phyloP scores from a whole-genome alignment of 192 early-diverging fungal species.

The Allomyces macrogynus region DNA sequence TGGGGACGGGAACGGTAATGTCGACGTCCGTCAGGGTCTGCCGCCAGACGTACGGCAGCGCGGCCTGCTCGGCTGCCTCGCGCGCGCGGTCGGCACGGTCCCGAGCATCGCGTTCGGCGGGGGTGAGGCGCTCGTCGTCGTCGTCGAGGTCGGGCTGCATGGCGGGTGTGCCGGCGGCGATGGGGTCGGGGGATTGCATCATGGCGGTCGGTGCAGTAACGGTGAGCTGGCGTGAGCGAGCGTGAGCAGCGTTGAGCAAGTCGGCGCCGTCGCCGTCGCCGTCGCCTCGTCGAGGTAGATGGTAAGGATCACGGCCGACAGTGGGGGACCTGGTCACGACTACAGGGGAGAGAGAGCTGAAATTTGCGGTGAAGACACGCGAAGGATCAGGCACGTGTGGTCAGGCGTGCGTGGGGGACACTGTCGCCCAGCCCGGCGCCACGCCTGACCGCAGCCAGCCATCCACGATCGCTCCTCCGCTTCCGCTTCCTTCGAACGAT shows the following conservation, averaged over 20 bases:
- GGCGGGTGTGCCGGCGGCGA: no score
- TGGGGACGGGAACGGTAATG: constrained; percentile 43
- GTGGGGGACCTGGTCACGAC: neutral
- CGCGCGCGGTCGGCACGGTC: neutral
- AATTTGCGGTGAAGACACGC: no score
- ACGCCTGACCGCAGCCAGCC: no score
- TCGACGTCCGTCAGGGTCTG: constrained; percentile 74
- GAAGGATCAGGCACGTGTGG: no score
- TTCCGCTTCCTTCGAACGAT: no score
- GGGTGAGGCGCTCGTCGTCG: neutral
- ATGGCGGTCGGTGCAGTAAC: neutral
- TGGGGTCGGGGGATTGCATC: neutral
- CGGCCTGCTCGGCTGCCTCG: constrained; percentile 4
- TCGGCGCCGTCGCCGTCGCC: neutral
- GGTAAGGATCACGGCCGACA: neutral
- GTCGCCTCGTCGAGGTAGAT: neutral
- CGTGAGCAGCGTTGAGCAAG: neutral
- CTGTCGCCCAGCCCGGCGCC: no score
- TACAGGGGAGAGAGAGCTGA: no score
- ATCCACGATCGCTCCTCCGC: no score
- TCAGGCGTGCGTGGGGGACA: no score
- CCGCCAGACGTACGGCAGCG: constrained; percentile 55
- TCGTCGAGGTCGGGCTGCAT: neutral
- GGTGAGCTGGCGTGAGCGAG: neutral
- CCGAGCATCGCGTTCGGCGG: neutral